These are phyloP conservation scores for Scalesia atractyloides DNA, from an alignment of 129 eudicot genomes.

Conservation along the genomic window DNA sequence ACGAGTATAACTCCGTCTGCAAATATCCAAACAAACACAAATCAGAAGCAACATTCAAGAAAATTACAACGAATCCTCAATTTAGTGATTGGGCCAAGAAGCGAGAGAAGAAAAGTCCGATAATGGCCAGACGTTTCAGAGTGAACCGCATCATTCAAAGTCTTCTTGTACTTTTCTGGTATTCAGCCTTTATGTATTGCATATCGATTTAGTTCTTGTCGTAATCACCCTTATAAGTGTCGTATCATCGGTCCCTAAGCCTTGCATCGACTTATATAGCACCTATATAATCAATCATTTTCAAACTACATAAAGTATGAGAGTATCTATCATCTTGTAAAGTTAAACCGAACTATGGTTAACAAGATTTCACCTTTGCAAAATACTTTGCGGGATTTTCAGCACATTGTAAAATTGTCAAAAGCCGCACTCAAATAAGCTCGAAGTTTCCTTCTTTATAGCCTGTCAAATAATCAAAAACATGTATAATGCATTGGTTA, in stretches of 20 bases:
- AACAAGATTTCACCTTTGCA: constrained; percentile 49
- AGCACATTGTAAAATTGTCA: constrained; percentile 54
- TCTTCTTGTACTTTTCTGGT: constrained; percentile 53
- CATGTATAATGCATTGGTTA: neutral
- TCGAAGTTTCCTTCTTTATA: constrained; percentile 60
- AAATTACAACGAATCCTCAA: neutral
- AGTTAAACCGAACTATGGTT: neutral
- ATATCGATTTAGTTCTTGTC: constrained; percentile 60
- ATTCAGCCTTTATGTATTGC: constrained; percentile 61
- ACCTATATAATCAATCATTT: constrained; percentile 37
- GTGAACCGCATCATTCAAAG: constrained; percentile 51
- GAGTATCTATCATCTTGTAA: neutral
- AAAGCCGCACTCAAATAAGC: constrained; percentile 43
- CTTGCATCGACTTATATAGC: constrained; percentile 54
- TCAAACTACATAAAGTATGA: constrained; percentile 1
- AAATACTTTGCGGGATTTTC: constrained; percentile 53
- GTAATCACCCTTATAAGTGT: constrained; percentile 58
- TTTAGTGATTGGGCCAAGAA: constrained; percentile 46
- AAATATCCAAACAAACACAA: constrained; percentile 4
- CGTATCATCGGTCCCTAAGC: constrained; percentile 53
- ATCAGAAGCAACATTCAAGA: neutral
- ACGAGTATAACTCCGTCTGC: neutral
- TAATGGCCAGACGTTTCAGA: constrained; percentile 62
- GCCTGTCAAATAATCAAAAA: constrained; percentile 38
- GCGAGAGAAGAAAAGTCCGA: constrained; percentile 53